Evolutionary conservation across 2,329 filamentous ascomycete species (phyloP).

Genomic region (Thielaviopsis ethacetica): DNA sequence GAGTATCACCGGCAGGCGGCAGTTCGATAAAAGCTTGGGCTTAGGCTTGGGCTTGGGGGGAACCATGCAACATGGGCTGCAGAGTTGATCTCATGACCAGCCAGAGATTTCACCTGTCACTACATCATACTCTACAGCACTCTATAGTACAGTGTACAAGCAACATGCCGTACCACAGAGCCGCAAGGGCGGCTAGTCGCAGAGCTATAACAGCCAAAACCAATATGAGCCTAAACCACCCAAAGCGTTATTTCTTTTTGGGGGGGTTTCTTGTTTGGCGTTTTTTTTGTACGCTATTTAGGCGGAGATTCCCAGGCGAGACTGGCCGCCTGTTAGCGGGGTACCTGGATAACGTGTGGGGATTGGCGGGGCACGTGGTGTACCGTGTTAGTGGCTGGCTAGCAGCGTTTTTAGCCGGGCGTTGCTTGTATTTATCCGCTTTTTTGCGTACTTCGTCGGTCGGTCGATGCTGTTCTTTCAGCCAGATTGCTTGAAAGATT

Average conservation of each 20-base stretch:
- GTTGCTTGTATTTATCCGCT: neutral
- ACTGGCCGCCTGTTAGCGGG: neutral
- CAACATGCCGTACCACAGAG: neutral
- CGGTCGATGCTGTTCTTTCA: too few relatives aligned
- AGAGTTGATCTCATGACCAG: constrained; percentile 1
- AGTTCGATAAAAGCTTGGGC: too few relatives aligned
- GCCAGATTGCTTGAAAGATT: too few relatives aligned
- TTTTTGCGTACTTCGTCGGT: neutral
- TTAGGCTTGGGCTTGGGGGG: too few relatives aligned
- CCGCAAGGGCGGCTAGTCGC: too few relatives aligned
- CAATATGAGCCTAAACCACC: too few relatives aligned
- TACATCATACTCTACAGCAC: too few relatives aligned
- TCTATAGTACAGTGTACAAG: too few relatives aligned
- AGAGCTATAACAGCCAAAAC: too few relatives aligned
- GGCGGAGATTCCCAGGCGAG: neutral
- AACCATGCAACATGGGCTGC: neutral
- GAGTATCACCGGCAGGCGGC: too few relatives aligned
- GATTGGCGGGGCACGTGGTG: neutral
- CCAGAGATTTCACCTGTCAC: neutral
- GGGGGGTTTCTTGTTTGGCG: too few relatives aligned
- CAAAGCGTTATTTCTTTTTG: too few relatives aligned
- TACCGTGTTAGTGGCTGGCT: neutral
- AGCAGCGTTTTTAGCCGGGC: neutral
- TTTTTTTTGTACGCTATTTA: neutral
- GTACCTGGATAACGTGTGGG: neutral